These are phyloP conservation scores for Musa troglodytarum DNA, from an alignment of 176 grass and related monocot species.

Conservation along the genomic window DNA sequence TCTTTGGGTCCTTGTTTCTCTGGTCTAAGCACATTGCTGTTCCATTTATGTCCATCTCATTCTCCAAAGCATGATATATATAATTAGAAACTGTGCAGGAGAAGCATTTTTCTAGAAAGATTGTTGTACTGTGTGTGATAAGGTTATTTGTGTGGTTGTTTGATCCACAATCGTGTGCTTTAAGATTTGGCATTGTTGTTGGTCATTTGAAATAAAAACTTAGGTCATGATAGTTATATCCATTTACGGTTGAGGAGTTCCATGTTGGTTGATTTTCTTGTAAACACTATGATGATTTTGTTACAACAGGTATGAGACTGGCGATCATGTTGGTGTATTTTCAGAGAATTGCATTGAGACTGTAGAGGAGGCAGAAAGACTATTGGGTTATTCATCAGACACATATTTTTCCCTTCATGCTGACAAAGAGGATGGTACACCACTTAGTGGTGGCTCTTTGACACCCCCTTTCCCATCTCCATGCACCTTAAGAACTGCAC, in stretches of 20 bases:
- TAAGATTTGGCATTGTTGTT: neutral
- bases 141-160: no score
- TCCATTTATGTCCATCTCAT: no score
- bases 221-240: neutral
- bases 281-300: conserved; percentile 11
- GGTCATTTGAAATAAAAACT: neutral
- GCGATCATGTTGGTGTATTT: conserved; percentile 89
- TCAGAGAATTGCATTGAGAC: conserved; percentile 64
- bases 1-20: no score
- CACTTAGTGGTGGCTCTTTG: conserved; percentile 56
- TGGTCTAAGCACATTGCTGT: no score
- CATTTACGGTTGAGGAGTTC: neutral
- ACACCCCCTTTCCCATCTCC: conserved; percentile 78
- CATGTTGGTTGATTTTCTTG: neutral
- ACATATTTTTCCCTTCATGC: conserved; percentile 80
- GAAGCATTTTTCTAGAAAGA: no score
- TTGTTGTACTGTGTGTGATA: no score
- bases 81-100: no score
- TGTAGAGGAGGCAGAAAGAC: conserved; percentile 67
- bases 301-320: conserved; percentile 72
- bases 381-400: conserved; percentile 59
- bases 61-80: no score
- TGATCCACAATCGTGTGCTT: neutral
- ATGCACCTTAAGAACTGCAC: conserved; percentile 57
- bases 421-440: conserved; percentile 81